Percentiles rank a stretch among this genome's conserved stretches.
These are phyloP conservation scores for Rhizoctonia solani DNA, from an alignment of 1,284 basidiomycete species.

Conservation along the genomic window DNA sequence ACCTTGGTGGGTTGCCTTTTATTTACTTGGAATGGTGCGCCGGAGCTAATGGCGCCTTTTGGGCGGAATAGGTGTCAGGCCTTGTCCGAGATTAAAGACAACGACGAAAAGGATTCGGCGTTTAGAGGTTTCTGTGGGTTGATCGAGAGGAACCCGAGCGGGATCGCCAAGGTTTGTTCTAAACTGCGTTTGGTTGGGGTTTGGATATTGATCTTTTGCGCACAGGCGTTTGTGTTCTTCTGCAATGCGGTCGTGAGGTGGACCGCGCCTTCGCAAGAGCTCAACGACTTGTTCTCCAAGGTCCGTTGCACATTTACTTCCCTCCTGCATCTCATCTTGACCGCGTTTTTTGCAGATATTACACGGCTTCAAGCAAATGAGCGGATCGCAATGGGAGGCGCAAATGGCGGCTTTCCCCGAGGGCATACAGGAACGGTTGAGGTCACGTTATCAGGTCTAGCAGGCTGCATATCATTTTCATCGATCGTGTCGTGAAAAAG, in stretches of 20 bases:
- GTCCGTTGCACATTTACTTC: slow-evolving; percentile 46
- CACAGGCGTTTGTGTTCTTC: slow-evolving; percentile 88
- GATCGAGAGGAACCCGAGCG: slow-evolving; percentile 90
- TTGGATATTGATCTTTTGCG: not conserved
- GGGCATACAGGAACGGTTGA: slow-evolving; percentile 75
- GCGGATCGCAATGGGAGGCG: slow-evolving; percentile 73
- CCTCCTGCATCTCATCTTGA: not conserved
- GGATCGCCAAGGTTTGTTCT: slow-evolving; percentile 65
- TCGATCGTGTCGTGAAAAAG: not conserved
- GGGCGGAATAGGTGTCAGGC: slow-evolving; percentile 84
- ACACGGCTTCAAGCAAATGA: slow-evolving; percentile 82
- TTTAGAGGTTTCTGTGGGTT: slow-evolving; percentile 97
- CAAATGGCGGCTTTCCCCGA: slow-evolving; percentile 78
- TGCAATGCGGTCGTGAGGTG: slow-evolving; percentile 96
- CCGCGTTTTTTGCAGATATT: slow-evolving; percentile 57
- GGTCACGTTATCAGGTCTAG: slow-evolving; percentile 75
- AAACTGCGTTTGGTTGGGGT: not conserved
- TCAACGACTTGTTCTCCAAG: slow-evolving; percentile 86
- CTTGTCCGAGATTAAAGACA: slow-evolving; percentile 97
- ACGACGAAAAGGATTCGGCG: slow-evolving; percentile 99
- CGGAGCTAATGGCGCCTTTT: no score
- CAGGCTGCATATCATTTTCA: not conserved
- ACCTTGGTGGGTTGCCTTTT: slow-evolving; percentile 62
- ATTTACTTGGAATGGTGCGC: no score
- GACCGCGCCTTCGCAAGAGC: slow-evolving; percentile 84